Evolutionary conservation across 305 asterid genomes (phyloP).

Genomic region (Solanum chacoense): DNA sequence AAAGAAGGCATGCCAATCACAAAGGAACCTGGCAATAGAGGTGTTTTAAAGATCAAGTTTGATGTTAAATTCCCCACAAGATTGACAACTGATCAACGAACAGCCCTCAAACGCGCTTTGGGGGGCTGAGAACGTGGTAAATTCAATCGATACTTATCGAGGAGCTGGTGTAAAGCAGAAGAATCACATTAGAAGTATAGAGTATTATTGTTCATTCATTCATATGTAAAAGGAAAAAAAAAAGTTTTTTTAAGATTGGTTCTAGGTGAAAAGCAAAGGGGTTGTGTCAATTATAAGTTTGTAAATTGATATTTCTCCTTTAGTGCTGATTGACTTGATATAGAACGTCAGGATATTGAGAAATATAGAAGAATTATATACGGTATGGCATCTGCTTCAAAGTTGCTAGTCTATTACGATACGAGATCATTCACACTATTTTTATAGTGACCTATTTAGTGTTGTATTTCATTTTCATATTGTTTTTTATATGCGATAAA

Average conservation of each 20-base stretch:
- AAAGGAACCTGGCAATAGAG: constrained; percentile 40
- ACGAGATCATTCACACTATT: neutral
- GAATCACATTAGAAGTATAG: neutral
- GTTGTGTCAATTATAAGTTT: neutral
- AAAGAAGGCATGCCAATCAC: constrained; percentile 76
- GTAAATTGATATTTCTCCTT: neutral
- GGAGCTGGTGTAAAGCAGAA: neutral
- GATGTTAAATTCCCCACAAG: constrained; percentile 57
- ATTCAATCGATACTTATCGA: neutral
- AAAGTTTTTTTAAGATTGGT: neutral
- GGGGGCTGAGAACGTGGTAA: constrained; percentile 27
- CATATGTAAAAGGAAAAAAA: neutral
- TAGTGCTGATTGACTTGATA: neutral
- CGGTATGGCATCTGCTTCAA: neutral
- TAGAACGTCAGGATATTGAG: neutral
- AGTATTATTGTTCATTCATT: neutral
- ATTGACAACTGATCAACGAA: constrained; percentile 56
- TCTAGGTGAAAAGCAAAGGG: neutral
- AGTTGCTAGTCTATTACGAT: neutral
- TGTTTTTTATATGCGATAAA: neutral
- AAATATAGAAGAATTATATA: neutral
- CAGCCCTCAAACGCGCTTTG: constrained; percentile 40
- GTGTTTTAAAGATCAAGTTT: constrained; percentile 63
- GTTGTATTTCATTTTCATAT: neutral
- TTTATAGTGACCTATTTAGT: neutral